Evolutionary conservation across 2,329 filamentous ascomycete genomes (phyloP).

Genomic region (Phaeosphaeria sp.): DNA sequence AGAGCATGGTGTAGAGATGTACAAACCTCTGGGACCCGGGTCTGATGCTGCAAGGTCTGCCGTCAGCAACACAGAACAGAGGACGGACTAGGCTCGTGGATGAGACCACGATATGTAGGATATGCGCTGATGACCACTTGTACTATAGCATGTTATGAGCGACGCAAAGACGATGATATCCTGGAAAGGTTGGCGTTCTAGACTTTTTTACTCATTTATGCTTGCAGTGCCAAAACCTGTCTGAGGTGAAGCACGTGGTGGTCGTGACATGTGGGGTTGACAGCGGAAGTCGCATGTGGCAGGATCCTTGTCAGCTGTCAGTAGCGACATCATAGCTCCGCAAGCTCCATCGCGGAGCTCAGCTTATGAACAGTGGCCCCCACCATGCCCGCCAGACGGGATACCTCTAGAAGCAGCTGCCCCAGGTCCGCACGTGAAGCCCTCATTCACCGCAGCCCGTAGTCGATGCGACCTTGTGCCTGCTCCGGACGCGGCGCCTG

Average conservation of each 20-base stretch:
- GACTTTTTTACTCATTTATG: too few species aligned
- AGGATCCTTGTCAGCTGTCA: conserved; percentile 1
- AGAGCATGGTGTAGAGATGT: conserved; percentile 48
- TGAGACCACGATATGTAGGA: background rate
- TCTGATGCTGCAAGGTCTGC: conserved; percentile 10
- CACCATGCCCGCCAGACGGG: conserved; percentile 13
- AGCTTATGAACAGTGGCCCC: conserved; percentile 7
- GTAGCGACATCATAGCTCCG: conserved; percentile 22
- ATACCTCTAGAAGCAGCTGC: background rate
- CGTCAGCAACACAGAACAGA: background rate
- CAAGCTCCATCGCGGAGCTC: conserved; percentile 21
- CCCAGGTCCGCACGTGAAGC: background rate
- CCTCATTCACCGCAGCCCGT: background rate
- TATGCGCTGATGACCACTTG: background rate
- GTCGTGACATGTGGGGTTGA: background rate
- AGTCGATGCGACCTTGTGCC: background rate
- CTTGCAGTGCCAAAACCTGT: too few species aligned
- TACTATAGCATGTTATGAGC: background rate
- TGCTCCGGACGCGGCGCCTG: background rate
- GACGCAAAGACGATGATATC: background rate
- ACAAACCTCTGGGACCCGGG: conserved; percentile 39
- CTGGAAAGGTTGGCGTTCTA: background rate
- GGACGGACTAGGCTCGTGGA: background rate
- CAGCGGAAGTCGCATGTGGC: background rate
- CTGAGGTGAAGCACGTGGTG: too few species aligned